Conservation (phyloP, 495 filamentous ascomycete genomes). For the Echria macrotheca region DNA sequence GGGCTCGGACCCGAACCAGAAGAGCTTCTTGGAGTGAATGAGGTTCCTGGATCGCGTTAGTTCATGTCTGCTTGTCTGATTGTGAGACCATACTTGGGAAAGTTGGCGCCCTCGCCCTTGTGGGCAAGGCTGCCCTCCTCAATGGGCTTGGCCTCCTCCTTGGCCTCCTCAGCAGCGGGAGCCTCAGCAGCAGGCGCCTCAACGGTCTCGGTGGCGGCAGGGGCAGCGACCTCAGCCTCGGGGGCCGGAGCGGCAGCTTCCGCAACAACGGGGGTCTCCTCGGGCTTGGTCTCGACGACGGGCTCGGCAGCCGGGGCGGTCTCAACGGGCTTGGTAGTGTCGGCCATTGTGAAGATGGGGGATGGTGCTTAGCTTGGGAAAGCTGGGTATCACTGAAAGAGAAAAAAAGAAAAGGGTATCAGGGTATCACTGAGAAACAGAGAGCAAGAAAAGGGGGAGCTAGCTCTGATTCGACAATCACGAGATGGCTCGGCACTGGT, state of each 20-base stretch:
- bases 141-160: constrained; percentile 59
- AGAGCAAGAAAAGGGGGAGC: constrained; percentile 32
- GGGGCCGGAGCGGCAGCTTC: constrained; percentile 26
- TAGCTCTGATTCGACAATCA: constrained; percentile 24
- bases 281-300: constrained; percentile 38
- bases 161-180: constrained; percentile 43
- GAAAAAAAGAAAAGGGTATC: constrained; percentile 35
- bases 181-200: constrained; percentile 44
- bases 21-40: constrained; percentile 53
- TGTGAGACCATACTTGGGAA: constrained; percentile 84
- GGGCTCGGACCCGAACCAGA: constrained; percentile 87
- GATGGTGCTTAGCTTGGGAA: constrained; percentile 7
- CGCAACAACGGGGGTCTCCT: constrained; percentile 28
- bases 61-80: no score
- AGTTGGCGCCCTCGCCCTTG: constrained; percentile 73
- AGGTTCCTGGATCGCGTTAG: constrained; percentile 37
- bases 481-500: constrained; percentile 27
- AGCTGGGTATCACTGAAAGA: constrained; percentile 38
- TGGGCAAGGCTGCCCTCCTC: constrained; percentile 74
- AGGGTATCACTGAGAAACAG: constrained; percentile 45
- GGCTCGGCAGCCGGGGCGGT: constrained; percentile 41
- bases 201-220: constrained; percentile 37
- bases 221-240: constrained; percentile 37
- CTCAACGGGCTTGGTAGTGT: constrained; percentile 40
- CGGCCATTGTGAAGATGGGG: constrained; percentile 39